Base-by-base conservation (phyloP, 2,329 filamentous ascomycete species). In the Neofusicoccum ribis region DNA sequence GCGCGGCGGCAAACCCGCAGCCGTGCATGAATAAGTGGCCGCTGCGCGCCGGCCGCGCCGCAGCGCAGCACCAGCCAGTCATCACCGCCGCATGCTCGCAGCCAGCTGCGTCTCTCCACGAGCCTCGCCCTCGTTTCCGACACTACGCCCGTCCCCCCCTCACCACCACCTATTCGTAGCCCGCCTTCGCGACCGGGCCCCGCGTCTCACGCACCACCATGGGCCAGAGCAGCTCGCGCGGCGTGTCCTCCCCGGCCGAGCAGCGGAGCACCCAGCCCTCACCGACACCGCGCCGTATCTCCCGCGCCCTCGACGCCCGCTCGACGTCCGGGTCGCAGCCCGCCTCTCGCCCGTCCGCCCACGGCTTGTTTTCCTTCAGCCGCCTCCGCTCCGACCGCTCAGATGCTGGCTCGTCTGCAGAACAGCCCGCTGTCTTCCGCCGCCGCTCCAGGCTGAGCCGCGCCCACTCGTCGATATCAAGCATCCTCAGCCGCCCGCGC, bases 201-300 rank as follows among this genome's bases (percentile, higher is more conserved):
- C 54, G 65, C 65, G 67, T 71, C 68, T 67, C 68, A 68, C 67
- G 69, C 65, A 63, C 67, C 65, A 71, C 65, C 60, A 79, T 79
- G 77, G 77, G 77, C 66, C 77, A 77, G 72, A 72, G 73, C 68
- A 73, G 70, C 68, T 78, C 77, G 23, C 70, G 72, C 69, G 71
- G 70, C 67, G 66, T 69, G 66, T 51, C 70, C 39, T 70, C 71
- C 50, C 67, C 69, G 64, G 69, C 69, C 41, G 66, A 69, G 63
- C 52, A 50, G 56, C 56, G 56, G 56, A 60, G 41, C 43, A 47
- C 27, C 27, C 61, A 43, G 61, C 61, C 72, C 72, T 67, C 71
- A 68, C 67, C 69, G 72, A 66, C 70, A 68, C 67, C 75, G 75
- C 56, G 73, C 74, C 61, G 63, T 68, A 23, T 77, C 75, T 62